Evolutionary conservation across 257 asterid species (phyloP), one percentile per base, ranked within the genome.

Genomic region (Fraxinus cuspidata): DNA sequence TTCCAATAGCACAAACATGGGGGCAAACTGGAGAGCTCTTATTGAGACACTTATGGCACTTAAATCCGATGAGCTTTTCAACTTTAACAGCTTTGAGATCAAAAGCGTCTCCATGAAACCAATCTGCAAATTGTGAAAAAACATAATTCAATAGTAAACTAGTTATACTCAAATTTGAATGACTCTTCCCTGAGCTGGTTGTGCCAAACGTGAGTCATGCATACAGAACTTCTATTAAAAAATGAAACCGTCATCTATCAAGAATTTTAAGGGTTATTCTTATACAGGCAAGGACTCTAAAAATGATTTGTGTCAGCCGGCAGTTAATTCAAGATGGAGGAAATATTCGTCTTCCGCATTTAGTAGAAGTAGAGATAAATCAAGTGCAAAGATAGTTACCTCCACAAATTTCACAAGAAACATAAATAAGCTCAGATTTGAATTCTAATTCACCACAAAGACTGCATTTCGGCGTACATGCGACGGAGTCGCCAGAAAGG

Each of bases 81-180:
- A 92, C 77, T 53, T 79, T 90, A 81, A 88, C 94, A 77, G 83
- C 90, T 70, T 80, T 82, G 83, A 88, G 96, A 84, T 71, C 85
- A 84, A 88, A 85, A 74, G 97, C 97, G 80, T 94, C 97, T 81
- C 96, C 98, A 84, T 94, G 98, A 84, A 87, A 89, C 97, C 98
- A 94, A 80, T 81, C 98, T 94, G 96, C 90, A 85, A 28, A 79
- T 34, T 40, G 79, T 80, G 74, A 53, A 73, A 76, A 72, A 74
- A 67, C 65, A 38, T 69, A 71, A 76, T 63, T 11, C 1, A 53
- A 34, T 72, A 79, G 29, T 74, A 74, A 80, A 78, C 79, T 29
- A 73, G 76, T 37, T 78, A 70, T 58, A 78, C 70, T 73, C 58
- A 79, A 66, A 63, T 12, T 38, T 47, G 72, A 21, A 70, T 32